These are phyloP conservation scores for Eremochloa ophiuroides DNA, from an alignment of 176 grass and related monocot species.

Conservation along the genomic window DNA sequence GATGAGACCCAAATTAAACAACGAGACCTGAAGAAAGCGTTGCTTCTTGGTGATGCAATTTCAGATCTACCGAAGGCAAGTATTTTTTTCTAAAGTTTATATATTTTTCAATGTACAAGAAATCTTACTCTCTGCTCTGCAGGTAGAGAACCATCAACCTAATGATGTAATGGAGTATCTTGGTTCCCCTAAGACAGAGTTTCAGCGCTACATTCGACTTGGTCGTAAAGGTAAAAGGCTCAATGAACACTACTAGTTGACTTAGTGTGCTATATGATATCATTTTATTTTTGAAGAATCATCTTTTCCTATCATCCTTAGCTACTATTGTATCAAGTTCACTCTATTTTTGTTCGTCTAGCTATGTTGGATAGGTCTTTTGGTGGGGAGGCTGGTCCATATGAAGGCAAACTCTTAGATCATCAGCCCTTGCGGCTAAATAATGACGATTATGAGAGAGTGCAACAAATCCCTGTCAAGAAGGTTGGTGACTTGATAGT, in stretches of 20 bases:
- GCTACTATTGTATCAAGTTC: not conserved
- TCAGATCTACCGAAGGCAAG: slow-evolving; percentile 73
- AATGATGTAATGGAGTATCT: slow-evolving; percentile 52
- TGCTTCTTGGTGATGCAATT: slow-evolving; percentile 70
- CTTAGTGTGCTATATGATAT: too few relatives aligned
- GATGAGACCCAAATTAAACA: slow-evolving; percentile 61
- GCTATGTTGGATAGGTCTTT: slow-evolving; percentile 56
- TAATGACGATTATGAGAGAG: slow-evolving; percentile 54
- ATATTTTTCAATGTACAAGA: not conserved
- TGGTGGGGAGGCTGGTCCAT: slow-evolving; percentile 6
- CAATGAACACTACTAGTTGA: too few relatives aligned
- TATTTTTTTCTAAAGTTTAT: not conserved
- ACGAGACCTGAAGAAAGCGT: slow-evolving; percentile 40
- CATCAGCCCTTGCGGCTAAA: slow-evolving; percentile 66
- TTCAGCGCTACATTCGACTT: slow-evolving; percentile 70
- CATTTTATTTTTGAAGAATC: not conserved
- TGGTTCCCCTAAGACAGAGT: slow-evolving; percentile 39
- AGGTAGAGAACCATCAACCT: slow-evolving; percentile 67
- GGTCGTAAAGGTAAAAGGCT: slow-evolving; percentile 40
- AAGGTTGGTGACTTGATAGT: slow-evolving; percentile 33
- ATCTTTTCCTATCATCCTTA: not conserved
- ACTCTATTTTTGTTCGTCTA: not conserved
- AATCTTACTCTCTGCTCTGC: slow-evolving; percentile 16
- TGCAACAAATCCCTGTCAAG: slow-evolving; percentile 53
- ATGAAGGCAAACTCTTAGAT: slow-evolving; percentile 52